Percentiles rank a stretch among this genome's conserved stretches.
Evolutionary conservation across 2,329 filamentous ascomycete species (phyloP).

Genomic region (Calycina marina): DNA sequence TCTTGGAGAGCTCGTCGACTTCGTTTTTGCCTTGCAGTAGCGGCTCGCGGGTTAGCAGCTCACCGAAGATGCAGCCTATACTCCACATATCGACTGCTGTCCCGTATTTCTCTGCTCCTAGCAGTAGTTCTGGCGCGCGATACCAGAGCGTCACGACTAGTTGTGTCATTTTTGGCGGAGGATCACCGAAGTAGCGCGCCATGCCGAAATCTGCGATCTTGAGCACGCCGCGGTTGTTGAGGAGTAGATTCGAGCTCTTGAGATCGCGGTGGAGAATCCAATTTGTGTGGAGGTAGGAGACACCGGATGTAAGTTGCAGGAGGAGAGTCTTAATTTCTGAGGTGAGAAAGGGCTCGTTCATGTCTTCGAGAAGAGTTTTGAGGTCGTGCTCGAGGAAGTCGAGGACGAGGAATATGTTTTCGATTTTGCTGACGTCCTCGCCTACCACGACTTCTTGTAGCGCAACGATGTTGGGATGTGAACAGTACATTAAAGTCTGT

Average conservation of each 20-base stretch:
- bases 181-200: slow-evolving; percentile 77
- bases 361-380: slow-evolving; percentile 81
- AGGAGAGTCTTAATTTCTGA: slow-evolving; percentile 89
- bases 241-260: slow-evolving; percentile 84
- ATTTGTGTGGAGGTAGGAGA: slow-evolving; percentile 73
- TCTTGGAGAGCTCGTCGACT: slow-evolving; percentile 74
- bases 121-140: slow-evolving; percentile 75
- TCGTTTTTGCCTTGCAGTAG: slow-evolving; percentile 83
- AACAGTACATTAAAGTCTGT: slow-evolving; percentile 68
- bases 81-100: slow-evolving; percentile 86
- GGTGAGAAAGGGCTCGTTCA: slow-evolving; percentile 83
- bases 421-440: slow-evolving; percentile 36
- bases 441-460: slow-evolving; percentile 77
- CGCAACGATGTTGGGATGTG: slow-evolving; percentile 69
- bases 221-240: slow-evolving; percentile 88
- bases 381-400: slow-evolving; percentile 97
- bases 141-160: slow-evolving; percentile 98
- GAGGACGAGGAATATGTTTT: slow-evolving; percentile 84
- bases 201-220: slow-evolving; percentile 98
- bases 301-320: slow-evolving; percentile 64
- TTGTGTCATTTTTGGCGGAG: slow-evolving; percentile 66
- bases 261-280: slow-evolving; percentile 91
- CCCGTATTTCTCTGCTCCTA: slow-evolving; percentile 65
- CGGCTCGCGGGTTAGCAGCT: slow-evolving; percentile 71
- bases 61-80: slow-evolving; percentile 87